Evolutionary conservation across 768 basidiomycete genomes (phyloP).

Genomic region (Lentinula raphanica): DNA sequence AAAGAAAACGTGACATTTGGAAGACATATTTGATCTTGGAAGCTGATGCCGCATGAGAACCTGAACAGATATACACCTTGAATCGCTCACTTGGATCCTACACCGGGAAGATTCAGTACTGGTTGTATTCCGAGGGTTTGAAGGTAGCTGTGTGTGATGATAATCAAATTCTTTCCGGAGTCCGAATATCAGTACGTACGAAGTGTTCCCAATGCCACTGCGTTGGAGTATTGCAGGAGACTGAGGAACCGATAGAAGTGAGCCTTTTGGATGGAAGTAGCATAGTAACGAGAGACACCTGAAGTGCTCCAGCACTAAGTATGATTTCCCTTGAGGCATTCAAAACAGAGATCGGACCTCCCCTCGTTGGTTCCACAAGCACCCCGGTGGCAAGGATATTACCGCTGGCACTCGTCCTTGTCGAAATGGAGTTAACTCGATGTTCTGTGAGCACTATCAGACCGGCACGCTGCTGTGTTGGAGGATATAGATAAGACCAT

Average conservation of each 20-base stretch:
- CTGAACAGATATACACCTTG: no score
- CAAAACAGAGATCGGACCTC: constrained; percentile 2
- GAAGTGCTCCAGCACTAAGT: constrained; percentile 10
- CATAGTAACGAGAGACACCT: constrained; percentile 1
- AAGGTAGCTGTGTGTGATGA: no score
- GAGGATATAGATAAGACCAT: constrained; percentile 6
- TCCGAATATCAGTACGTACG: constrained; percentile 1
- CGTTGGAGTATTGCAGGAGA: constrained; percentile 12
- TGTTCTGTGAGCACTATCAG: constrained; percentile 11
- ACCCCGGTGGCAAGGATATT: constrained; percentile 10
- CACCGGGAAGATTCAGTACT: no score
- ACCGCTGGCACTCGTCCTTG: background rate
- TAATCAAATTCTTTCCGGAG: no score
- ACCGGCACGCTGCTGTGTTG: background rate
- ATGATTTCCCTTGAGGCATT: constrained; percentile 9
- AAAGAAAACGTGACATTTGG: constrained; percentile 12
- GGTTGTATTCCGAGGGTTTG: no score
- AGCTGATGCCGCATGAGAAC: no score
- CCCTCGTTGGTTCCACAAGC: constrained; percentile 1
- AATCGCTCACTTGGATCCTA: no score
- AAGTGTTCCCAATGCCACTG: constrained; percentile 12
- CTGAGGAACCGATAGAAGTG: background rate
- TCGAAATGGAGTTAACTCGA: constrained; percentile 4
- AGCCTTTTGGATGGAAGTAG: background rate
- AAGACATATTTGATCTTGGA: constrained; percentile 13